phyloP scores from a whole-genome alignment of 306 rosid genomes.

The Crataegus laevigata region DNA sequence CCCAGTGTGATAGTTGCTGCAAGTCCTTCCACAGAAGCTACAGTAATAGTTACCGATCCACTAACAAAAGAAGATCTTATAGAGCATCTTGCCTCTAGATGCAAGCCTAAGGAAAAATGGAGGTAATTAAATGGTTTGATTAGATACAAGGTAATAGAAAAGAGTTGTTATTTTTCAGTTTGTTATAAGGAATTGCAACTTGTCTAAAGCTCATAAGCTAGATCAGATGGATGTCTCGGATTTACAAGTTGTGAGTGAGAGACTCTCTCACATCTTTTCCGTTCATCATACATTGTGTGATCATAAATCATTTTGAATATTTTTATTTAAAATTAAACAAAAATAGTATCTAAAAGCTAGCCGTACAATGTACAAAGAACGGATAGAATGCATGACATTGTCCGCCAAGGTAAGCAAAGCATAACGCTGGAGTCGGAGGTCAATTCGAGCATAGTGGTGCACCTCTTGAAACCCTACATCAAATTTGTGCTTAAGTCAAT shows the following conservation, averaged over 20 bases:
- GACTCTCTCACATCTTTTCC: too few species aligned
- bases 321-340: too few species aligned
- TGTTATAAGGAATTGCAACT: too few species aligned
- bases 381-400: conserved; percentile 2
- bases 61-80: conserved; percentile 76
- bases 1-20: conserved; percentile 57
- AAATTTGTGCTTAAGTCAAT: conserved; percentile 93
- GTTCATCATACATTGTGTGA: too few species aligned
- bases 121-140: conserved; percentile 29
- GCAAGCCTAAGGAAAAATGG: conserved; percentile 73
- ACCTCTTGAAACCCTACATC: conserved; percentile 95
- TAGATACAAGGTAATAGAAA: too few species aligned
- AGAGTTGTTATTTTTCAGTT: too few species aligned
- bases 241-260: too few species aligned
- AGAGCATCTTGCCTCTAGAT: conserved; percentile 71
- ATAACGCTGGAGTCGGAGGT: conserved; percentile 95
- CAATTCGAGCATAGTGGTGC: conserved; percentile 99
- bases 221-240: too few species aligned
- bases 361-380: too few species aligned
- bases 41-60: conserved; percentile 58
- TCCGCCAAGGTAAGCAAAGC: conserved; percentile 86
- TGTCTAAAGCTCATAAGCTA: too few species aligned
- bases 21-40: conserved; percentile 85
- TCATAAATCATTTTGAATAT: too few species aligned
- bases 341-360: too few species aligned